Evolutionary conservation across 139 green algal genomes (phyloP).

Genomic region (Chlorella vulgaris): DNA sequence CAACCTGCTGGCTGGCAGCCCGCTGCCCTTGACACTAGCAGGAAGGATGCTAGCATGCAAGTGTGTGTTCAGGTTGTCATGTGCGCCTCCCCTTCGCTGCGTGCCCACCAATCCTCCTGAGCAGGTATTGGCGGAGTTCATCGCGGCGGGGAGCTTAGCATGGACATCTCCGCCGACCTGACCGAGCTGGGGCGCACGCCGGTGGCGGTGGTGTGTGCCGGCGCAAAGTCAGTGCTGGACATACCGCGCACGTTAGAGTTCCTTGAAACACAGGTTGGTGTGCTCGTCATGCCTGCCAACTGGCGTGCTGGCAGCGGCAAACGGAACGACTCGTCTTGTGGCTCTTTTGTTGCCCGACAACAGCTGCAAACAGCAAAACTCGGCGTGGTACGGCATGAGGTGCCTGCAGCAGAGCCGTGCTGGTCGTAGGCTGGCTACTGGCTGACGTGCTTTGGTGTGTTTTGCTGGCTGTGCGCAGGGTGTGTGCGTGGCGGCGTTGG

Average conservation of each 20-base stretch:
- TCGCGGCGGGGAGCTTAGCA: slow-evolving; percentile 78
- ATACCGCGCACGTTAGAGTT: slow-evolving; percentile 96
- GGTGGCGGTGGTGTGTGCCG: slow-evolving; percentile 94
- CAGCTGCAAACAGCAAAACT: background rate
- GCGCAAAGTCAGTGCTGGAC: slow-evolving; percentile 95
- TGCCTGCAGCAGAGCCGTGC: no score
- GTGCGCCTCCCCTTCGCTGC: background rate
- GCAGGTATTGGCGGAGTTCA: slow-evolving; percentile 82
- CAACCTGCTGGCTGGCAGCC: no score
- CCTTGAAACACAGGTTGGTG: slow-evolving; percentile 78
- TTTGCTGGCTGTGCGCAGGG: slow-evolving; percentile 75
- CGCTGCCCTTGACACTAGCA: no score
- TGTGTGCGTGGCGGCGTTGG: slow-evolving; percentile 86
- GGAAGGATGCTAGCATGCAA: no score
- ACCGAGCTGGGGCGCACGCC: slow-evolving; percentile 88
- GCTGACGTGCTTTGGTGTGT: no score
- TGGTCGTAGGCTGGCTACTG: no score
- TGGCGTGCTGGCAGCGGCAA: no score
- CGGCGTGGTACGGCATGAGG: background rate
- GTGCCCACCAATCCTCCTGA: background rate
- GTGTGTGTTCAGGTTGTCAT: no score
- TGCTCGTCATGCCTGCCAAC: no score
- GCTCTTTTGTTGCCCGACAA: no score
- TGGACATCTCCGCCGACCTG: slow-evolving; percentile 93
- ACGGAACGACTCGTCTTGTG: no score